Evolutionary conservation across 306 rosid species (phyloP), one percentile per base, ranked within the genome.

Genomic region (Lagenaria siceraria): DNA sequence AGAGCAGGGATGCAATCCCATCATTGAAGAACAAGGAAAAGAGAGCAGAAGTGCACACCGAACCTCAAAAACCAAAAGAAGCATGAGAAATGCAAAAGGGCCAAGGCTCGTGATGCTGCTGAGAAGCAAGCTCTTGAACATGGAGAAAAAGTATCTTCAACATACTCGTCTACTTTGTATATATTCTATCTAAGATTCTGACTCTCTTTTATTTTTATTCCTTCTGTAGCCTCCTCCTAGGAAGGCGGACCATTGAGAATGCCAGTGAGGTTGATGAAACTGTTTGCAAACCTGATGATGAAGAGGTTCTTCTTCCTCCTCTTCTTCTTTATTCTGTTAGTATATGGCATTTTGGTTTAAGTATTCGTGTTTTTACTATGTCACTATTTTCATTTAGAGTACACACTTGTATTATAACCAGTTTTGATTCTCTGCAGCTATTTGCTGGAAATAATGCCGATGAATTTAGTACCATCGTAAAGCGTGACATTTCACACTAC

Each of bases 211-310:
- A 40, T 40, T 40, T 40, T 7, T 10, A 49, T 43, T 82, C 48
- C 71, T 29, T 29, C 33, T 79, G 76, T 82, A 95, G 97, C 93
- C 80, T 60, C 97, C 90, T 27, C 83, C 88, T 62, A 87, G 76
- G 86, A 78, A 46, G 83, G 21, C 87, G 86, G 31, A 95, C 97
- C 27, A 92, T 95, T 22, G 99, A 95, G 89, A 95, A 89, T 79
- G 87, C 97, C 19, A 86, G 99, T 86, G 97, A 95, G 78, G 18
- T 72, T 0, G 97, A 95, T 58, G 97, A 92, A 83, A 92, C 97
- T 4, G 84, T 95, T 77, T 95, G 97, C 82, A 86, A 72, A 82
- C 93, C 97, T 2, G 91, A 90, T 54, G 99, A 89, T 6, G 97
- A 92, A 74, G 99, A 95, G 97, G 99, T 95, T 60, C 43, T 59